A percentile compares a stretch with the other conserved stretches of the same genome.
phyloP scores from a whole-genome alignment of 129 eudicot genomes.

The Centrapalus pauciflorus region DNA sequence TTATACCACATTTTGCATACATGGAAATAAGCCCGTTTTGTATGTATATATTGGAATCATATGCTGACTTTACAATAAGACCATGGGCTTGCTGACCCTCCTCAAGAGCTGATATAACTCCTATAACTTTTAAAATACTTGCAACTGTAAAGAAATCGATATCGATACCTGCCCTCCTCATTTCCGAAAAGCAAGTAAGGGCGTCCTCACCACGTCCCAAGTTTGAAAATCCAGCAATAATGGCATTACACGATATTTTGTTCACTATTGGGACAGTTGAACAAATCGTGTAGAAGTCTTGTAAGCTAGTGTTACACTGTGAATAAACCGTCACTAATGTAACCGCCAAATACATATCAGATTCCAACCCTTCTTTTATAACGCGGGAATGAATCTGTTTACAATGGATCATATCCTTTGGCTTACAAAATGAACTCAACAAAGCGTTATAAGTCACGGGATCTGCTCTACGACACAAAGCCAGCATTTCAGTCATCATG shows the following conservation, averaged over 20 bases:
- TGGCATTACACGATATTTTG: slow-evolving; percentile 60
- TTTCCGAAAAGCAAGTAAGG: slow-evolving; percentile 35
- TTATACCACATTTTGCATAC: slow-evolving; percentile 56
- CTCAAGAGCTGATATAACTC: slow-evolving; percentile 35
- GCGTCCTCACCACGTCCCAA: slow-evolving; percentile 42
- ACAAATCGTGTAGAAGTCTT: slow-evolving; percentile 41
- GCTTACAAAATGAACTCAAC: slow-evolving; percentile 38
- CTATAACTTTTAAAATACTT: slow-evolving; percentile 45
- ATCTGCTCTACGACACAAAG: slow-evolving; percentile 33
- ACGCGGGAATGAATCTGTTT: slow-evolving; percentile 46
- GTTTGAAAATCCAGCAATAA: slow-evolving; percentile 54
- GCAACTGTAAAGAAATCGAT: slow-evolving; percentile 44
- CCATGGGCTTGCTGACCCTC: slow-evolving; percentile 48
- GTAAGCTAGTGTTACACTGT: slow-evolving; percentile 31
- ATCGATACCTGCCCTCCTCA: slow-evolving; percentile 44
- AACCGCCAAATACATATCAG: slow-evolving; percentile 34
- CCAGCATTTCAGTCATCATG: slow-evolving; percentile 49
- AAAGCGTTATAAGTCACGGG: slow-evolving; percentile 47
- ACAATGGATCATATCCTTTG: slow-evolving; percentile 28
- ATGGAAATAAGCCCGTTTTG: slow-evolving; percentile 67
- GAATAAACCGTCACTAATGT: slow-evolving; percentile 45
- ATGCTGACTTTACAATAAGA: slow-evolving; percentile 39
- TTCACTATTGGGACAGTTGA: slow-evolving; percentile 37
- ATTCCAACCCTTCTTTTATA: slow-evolving; percentile 45
- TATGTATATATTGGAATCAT: slow-evolving; percentile 28